Percentiles rank a stretch among this genome's conserved stretches.
Conservation (phyloP, 2,329 filamentous ascomycete species). For the Phyllosticta paracitricarpa region DNA sequence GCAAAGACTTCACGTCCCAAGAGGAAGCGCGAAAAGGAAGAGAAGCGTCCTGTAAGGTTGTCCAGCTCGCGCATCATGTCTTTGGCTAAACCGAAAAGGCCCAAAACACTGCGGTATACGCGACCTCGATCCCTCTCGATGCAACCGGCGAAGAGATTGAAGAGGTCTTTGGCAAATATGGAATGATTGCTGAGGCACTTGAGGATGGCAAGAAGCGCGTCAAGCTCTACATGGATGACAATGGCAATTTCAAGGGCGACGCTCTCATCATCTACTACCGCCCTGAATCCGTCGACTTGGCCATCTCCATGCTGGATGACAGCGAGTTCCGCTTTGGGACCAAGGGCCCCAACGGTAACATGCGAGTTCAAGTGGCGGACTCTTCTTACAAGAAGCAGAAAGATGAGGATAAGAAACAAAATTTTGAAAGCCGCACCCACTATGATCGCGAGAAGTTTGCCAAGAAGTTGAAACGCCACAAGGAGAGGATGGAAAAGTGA, state of each 20-base stretch:
- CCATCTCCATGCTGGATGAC: constrained; percentile 71
- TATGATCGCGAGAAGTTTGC: constrained; percentile 27
- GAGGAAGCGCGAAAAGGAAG: not conserved
- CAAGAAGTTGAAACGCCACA: constrained; percentile 69
- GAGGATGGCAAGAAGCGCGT: constrained; percentile 80
- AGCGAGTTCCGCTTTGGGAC: constrained; percentile 64
- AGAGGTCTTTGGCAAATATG: constrained; percentile 76
- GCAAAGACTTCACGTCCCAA: not conserved
- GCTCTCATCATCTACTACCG: constrained; percentile 91
- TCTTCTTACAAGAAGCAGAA: constrained; percentile 84
- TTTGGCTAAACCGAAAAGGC: not conserved
- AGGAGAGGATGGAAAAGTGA: constrained; percentile 72
- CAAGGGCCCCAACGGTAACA: constrained; percentile 44
- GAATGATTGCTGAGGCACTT: constrained; percentile 89
- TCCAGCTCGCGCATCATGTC: constrained; percentile 15
- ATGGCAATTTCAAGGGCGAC: constrained; percentile 85
- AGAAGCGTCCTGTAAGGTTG: constrained; percentile 20
- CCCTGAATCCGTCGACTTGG: constrained; percentile 81
- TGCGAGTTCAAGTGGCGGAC: constrained; percentile 77
- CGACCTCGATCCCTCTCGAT: constrained; percentile 76
- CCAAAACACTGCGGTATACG: constrained; percentile 50
- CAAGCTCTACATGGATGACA: constrained; percentile 78
- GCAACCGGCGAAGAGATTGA: constrained; percentile 71
- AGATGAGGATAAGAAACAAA: constrained; percentile 41
- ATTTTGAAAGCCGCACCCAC: constrained; percentile 20